Conservation (phyloP, 345 rosid genomes). For the Cochlearia excelsa region DNA sequence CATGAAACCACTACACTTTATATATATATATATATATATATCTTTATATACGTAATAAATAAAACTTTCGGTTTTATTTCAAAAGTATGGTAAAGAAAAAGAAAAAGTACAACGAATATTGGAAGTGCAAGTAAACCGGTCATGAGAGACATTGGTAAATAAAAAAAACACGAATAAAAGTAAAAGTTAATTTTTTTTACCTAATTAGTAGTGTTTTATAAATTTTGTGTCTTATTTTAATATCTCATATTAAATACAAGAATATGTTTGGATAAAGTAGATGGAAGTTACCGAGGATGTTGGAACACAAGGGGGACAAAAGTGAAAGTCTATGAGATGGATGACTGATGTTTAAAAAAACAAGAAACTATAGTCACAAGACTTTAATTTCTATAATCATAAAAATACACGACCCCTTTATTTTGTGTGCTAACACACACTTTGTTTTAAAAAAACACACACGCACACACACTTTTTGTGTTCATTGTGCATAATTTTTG, state of each 20-base stretch:
- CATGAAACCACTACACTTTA: conserved; percentile 31
- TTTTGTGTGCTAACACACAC: too few species aligned
- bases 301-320: conserved; percentile 30
- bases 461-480: too few species aligned
- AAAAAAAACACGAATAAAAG: background rate
- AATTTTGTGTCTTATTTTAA: too few species aligned
- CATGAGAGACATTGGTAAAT: conserved; percentile 25
- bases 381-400: too few species aligned
- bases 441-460: too few species aligned
- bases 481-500: too few species aligned
- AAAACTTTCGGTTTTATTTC: conserved; percentile 31
- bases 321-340: conserved; percentile 28
- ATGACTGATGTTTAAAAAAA: conserved; percentile 12
- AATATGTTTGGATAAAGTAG: background rate
- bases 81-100: conserved; percentile 34
- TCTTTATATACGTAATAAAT: background rate
- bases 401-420: background rate
- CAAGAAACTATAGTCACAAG: background rate
- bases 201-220: too few species aligned
- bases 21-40: background rate
- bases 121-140: conserved; percentile 29
- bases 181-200: too few species aligned
- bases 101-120: conserved; percentile 38
- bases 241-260: background rate
- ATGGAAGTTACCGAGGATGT: conserved; percentile 28